Base-by-base conservation (phyloP, 2,329 filamentous ascomycete genomes). In the Scytalidium lignicola region DNA sequence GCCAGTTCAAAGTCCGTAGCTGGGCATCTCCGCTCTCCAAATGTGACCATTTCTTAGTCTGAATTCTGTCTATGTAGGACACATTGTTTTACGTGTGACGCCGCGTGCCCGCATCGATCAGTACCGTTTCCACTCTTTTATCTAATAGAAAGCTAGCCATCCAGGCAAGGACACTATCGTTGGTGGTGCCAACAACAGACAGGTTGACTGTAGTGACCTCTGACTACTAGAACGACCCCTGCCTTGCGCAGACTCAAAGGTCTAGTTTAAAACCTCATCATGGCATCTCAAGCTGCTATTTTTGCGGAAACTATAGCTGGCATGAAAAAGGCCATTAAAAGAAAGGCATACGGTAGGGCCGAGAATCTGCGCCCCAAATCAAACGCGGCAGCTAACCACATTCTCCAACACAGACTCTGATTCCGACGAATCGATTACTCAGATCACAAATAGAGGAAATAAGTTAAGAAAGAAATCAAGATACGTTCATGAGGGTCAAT, bases 381-480 rank as follows among this genome's bases (percentile, higher is more conserved):
- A n/a, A 50, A 65, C 44, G 37, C 48, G 43, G 37, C 53, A 56
- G 46, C 58, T 41, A 17, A 48, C 46, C 43, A 41, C 42, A 37
- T 42, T 56, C 48, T 19, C 43, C 44, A 42, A 47, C 49, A 37
- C 68, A 90, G 88, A 89, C 54, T 88, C 84, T 58, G 88, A 91
- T 65, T 88, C 86, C 51, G 88, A 92, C 66, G 82, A 83, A 52
- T 79, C 82, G 48, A 83, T 90, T 59, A 77, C 83, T 52, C 75
- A 79, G 58, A 79, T 79, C 58, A 85, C 82, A 50, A 90, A 90
- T 67, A 83, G 87, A 62, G 86, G 86, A 53, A 82, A 89, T 67
- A 92, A 91, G 65, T 74, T 92, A 42, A 88, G 90, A 73, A 86
- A 82, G 66, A 79, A 82, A 59, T 83, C 88, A 41, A 78, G 82